Evolutionary conservation across 352 stramenopile genomes (phyloP).

Genomic region (Aphanomyces cochlioides): DNA sequence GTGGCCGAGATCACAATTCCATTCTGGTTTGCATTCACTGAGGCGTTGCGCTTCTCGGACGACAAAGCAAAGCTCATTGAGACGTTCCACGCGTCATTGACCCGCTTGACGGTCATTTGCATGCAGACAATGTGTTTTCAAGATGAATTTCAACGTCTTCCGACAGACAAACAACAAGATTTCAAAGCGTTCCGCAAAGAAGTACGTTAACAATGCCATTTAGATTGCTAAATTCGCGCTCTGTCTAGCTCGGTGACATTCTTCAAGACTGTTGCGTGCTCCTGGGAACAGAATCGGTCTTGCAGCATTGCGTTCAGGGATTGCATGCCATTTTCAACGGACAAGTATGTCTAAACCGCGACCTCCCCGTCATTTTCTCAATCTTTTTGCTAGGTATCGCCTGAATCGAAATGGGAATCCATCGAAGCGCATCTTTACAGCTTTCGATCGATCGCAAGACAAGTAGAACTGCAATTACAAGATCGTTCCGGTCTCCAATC

Average conservation of each 20-base stretch:
- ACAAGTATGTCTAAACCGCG: not conserved
- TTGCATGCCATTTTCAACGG: constrained; percentile 63
- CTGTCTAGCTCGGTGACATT: constrained; percentile 56
- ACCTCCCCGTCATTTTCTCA: no score
- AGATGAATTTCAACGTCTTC: constrained; percentile 58
- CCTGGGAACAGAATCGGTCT: constrained; percentile 60
- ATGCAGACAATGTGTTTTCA: constrained; percentile 82
- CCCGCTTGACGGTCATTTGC: constrained; percentile 59
- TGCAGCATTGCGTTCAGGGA: constrained; percentile 73
- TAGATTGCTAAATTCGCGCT: constrained; percentile 56
- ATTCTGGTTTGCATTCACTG: constrained; percentile 74
- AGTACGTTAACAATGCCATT: not conserved
- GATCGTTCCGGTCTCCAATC: no score
- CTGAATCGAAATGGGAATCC: constrained; percentile 59
- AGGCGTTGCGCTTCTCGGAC: constrained; percentile 40
- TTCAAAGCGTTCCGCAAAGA: not conserved
- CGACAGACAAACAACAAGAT: constrained; percentile 59
- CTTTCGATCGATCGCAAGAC: constrained; percentile 75
- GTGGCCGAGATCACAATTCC: constrained; percentile 80
- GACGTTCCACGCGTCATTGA: constrained; percentile 49
- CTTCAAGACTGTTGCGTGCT: constrained; percentile 73
- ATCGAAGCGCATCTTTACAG: constrained; percentile 81
- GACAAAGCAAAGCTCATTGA: constrained; percentile 35
- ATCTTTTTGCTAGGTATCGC: not conserved
- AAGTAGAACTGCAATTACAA: constrained; percentile 50